A percentile compares a stretch with the other conserved stretches of the same genome.
phyloP scores from a whole-genome alignment of 139 green algal species.

The Chlorella sorokiniana region DNA sequence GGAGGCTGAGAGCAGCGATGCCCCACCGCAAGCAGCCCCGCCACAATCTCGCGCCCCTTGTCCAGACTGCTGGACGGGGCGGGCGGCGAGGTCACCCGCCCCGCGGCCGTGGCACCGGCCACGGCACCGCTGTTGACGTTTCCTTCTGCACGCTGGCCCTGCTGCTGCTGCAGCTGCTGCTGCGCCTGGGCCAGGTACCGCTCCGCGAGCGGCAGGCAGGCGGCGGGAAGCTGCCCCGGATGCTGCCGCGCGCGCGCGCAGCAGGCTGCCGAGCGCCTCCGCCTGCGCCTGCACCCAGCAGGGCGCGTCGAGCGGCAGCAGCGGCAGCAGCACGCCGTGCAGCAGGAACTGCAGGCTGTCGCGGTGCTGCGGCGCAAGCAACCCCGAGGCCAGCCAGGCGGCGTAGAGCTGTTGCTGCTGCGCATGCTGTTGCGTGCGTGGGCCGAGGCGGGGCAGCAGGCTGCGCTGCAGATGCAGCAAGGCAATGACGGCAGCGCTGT shows the following conservation, averaged over 20 bases:
- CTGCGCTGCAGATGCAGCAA: conserved; percentile 20
- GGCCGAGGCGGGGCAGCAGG: neutral
- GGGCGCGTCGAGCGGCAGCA: conserved; percentile 11
- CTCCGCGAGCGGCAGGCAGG: neutral
- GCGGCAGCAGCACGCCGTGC: conserved; percentile 16
- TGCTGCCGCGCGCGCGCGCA: neutral
- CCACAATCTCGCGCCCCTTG: neutral
- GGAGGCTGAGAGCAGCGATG: neutral
- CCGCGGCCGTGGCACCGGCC: no score
- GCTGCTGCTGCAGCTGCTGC: neutral
- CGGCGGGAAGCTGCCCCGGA: neutral
- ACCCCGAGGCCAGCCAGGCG: neutral
- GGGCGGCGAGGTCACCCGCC: no score
- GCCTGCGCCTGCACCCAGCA: conserved; percentile 8
- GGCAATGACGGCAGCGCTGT: neutral
- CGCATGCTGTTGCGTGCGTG: neutral
- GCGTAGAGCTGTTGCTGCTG: neutral
- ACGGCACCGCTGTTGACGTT: neutral
- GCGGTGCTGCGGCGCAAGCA: neutral
- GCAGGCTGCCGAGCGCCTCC: conserved; percentile 1
- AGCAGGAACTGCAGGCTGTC: conserved; percentile 22
- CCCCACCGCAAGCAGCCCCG: neutral
- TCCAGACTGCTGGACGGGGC: neutral
- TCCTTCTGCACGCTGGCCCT: neutral
- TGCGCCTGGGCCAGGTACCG: neutral